A percentile compares a stretch with the other conserved stretches of the same genome.
Conservation (phyloP, 768 basidiomycete genomes). For the Lactarius hengduanensis region DNA sequence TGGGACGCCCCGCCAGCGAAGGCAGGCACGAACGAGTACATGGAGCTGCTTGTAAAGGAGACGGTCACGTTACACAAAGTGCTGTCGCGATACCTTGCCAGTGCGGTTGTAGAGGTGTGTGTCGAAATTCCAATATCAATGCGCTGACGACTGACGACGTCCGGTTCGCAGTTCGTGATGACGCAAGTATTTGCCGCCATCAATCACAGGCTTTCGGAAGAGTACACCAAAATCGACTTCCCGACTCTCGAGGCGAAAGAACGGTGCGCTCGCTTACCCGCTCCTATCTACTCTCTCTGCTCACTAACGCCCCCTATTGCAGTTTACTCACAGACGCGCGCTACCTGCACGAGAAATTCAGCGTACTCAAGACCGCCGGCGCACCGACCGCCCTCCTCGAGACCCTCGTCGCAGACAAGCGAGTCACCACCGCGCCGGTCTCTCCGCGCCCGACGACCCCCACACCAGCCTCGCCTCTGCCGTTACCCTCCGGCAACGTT, state of each 20-base stretch:
- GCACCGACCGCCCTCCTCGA: slow-evolving; percentile 78
- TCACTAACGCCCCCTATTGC: slow-evolving; percentile 24
- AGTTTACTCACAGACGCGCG: slow-evolving; percentile 81
- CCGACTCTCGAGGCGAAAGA: slow-evolving; percentile 82
- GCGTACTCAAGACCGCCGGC: slow-evolving; percentile 63
- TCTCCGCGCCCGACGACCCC: slow-evolving; percentile 14
- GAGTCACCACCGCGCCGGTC: background rate
- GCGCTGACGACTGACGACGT: slow-evolving; percentile 13
- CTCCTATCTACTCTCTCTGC: slow-evolving; percentile 10
- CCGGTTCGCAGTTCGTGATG: slow-evolving; percentile 74
- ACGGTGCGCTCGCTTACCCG: slow-evolving; percentile 49
- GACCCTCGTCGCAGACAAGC: slow-evolving; percentile 81
- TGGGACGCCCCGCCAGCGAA: slow-evolving; percentile 68
- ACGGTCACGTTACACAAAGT: slow-evolving; percentile 96
- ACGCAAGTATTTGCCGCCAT: slow-evolving; percentile 92
- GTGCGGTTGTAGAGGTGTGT: slow-evolving; percentile 78
- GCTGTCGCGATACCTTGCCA: slow-evolving; percentile 82
- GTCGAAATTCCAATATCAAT: slow-evolving; percentile 30
- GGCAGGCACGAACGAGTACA: slow-evolving; percentile 80
- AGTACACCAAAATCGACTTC: slow-evolving; percentile 79
- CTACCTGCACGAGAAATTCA: slow-evolving; percentile 73
- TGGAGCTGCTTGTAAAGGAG: slow-evolving; percentile 91
- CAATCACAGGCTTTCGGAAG: slow-evolving; percentile 85
- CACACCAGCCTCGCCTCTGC: slow-evolving; percentile 9
- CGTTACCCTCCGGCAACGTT: slow-evolving; percentile 20